Base-by-base conservation (phyloP, 2,329 filamentous ascomycete species). In the Hymenoscyphus repandus region DNA sequence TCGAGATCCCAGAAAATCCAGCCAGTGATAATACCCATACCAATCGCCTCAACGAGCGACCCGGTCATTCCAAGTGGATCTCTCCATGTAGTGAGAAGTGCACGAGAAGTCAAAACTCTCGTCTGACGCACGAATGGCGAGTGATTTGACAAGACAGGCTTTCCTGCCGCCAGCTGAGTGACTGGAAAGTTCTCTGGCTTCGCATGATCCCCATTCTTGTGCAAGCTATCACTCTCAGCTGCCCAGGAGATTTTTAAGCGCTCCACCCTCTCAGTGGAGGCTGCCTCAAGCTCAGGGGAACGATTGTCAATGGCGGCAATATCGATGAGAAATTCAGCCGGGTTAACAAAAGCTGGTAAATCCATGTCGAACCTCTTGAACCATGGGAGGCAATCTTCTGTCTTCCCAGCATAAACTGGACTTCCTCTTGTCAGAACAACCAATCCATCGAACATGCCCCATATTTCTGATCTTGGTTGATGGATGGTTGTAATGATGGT, bases 381-480 rank as follows among this genome's bases (percentile, higher is more conserved):
- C 73, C 88, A 85, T 0, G 77, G 68, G 3, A 88, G 64, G 44
- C 82, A 85, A 2, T 76, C 74, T 3, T 72, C 67, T 22, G 77
- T 74, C 1, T 72, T 69, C 0, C 86, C 87, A 18, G 82, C 83
- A 60, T 85, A 91, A 0, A 90, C 78, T 0, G 83, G 80, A 32
- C 76, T 78, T 0, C 87, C 87, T 58, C 75, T 77, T 1, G 85
- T 82, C 2, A 91, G 66, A 11, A 91, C 73, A 9, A 90, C 72
- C 6, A 90, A 72, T 52, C 82, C 81, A 64, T 90, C 86, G 61
- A 91, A 88, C 13, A 90, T 74, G 31, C 80, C 77, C 86, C 86
- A 91, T 12, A 91, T 90, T 64, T 90, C 87, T 0, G 85, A 89
- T 17, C 87, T 76, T 17, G 87, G 87, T 55, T 89, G 85, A 64